Evolutionary conservation across 1,284 basidiomycete genomes (phyloP).

Genomic region (Fomitopsis schrenkii): DNA sequence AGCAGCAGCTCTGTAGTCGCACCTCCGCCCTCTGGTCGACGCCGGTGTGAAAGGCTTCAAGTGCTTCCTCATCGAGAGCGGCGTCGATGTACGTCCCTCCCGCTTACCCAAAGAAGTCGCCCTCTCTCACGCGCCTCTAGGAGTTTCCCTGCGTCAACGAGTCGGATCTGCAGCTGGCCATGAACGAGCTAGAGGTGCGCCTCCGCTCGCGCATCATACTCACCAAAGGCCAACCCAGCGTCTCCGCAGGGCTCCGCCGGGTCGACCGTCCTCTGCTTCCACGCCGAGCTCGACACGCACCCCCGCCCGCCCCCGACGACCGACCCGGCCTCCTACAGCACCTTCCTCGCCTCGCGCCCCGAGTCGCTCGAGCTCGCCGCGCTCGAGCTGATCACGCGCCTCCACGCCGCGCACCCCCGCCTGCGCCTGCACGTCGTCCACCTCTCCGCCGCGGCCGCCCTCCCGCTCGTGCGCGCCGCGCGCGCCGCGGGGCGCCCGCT

Average conservation of each 20-base stretch:
- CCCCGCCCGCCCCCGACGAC: constrained; percentile 5
- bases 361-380: constrained; percentile 73
- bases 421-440: constrained; percentile 92
- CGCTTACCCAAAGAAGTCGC: neutral
- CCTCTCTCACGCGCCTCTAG: constrained; percentile 35
- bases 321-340: constrained; percentile 63
- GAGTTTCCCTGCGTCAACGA: constrained; percentile 87
- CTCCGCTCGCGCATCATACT: neutral
- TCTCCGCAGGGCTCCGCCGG: constrained; percentile 47
- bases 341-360: constrained; percentile 84
- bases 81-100: constrained; percentile 67
- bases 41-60: constrained; percentile 92
- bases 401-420: constrained; percentile 58
- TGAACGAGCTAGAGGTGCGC: constrained; percentile 69
- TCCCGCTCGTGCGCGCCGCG: constrained; percentile 72
- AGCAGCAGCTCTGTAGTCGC: constrained; percentile 36
- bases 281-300: constrained; percentile 75
- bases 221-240: neutral
- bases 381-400: constrained; percentile 67
- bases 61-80: constrained; percentile 91
- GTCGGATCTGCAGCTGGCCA: constrained; percentile 64
- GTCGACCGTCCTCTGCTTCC: constrained; percentile 73
- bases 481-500: constrained; percentile 60
- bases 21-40: constrained; percentile 64
- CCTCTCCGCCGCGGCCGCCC: constrained; percentile 78